Evolutionary conservation across 495 filamentous ascomycete genomes (phyloP).

Genomic region (Arthonia radiata): DNA sequence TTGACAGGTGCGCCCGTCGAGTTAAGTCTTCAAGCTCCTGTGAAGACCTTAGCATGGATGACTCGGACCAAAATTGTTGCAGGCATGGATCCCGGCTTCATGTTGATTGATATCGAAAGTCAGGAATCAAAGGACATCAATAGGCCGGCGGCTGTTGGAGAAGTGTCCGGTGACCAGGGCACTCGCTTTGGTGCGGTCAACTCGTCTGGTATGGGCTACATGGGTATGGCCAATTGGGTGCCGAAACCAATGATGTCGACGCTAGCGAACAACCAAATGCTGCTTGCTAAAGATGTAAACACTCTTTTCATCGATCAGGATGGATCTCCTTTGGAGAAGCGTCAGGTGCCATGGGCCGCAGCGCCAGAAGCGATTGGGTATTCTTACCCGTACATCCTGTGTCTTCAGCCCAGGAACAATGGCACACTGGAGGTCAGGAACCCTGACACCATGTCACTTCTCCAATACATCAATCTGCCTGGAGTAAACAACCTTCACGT

Average conservation of each 20-base stretch:
- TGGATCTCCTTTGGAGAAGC: conserved; percentile 57
- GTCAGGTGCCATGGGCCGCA: conserved; percentile 73
- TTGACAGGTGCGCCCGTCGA: conserved; percentile 47
- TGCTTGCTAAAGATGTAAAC: conserved; percentile 89
- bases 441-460: conserved; percentile 63
- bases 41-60: conserved; percentile 74
- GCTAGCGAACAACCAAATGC: conserved; percentile 55
- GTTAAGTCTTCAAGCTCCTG: conserved; percentile 49
- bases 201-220: conserved; percentile 72
- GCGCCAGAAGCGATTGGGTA: conserved; percentile 83
- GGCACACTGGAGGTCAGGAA: conserved; percentile 80
- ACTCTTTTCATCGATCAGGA: conserved; percentile 70
- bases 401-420: conserved; percentile 60
- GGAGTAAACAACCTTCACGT: conserved; percentile 68
- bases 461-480: conserved; percentile 64
- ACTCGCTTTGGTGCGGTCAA: conserved; percentile 36
- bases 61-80: conserved; percentile 64
- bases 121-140: conserved; percentile 47
- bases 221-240: conserved; percentile 73
- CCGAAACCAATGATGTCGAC: conserved; percentile 73
- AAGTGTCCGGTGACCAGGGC: conserved; percentile 29
- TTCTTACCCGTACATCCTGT: conserved; percentile 83
- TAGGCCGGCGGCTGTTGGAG: conserved; percentile 50
- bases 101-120: conserved; percentile 63
- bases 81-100: conserved; percentile 69